Evolutionary conservation across 495 filamentous ascomycete species (phyloP).

Genomic region (Annulohypoxylon moriforme): DNA sequence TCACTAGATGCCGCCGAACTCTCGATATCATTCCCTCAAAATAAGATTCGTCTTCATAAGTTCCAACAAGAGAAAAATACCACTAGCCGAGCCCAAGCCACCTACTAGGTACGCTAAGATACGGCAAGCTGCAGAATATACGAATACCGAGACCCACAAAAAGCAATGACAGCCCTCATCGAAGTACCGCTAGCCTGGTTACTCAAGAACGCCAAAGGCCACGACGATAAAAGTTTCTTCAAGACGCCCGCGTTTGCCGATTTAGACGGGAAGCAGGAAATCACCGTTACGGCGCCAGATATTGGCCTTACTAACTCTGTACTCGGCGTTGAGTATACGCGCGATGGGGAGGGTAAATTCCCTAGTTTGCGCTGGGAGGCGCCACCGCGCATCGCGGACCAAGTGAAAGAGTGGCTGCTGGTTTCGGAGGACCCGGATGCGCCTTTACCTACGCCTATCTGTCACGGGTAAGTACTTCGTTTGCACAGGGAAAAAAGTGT

Average conservation of each 20-base stretch:
- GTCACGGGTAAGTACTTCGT: slow-evolving; percentile 54
- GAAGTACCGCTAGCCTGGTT: slow-evolving; percentile 55
- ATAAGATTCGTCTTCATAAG: neutral
- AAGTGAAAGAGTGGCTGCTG: slow-evolving; percentile 61
- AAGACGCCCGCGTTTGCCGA: slow-evolving; percentile 56
- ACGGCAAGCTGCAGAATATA: slow-evolving; percentile 5
- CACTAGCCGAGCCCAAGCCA: neutral
- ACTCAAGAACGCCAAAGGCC: slow-evolving; percentile 53
- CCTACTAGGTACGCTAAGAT: neutral
- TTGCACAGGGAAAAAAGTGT: too few species aligned
- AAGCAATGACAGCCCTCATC: slow-evolving; percentile 42
- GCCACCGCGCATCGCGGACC: slow-evolving; percentile 40
- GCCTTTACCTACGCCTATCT: slow-evolving; percentile 57
- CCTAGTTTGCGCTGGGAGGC: slow-evolving; percentile 57
- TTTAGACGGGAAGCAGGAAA: slow-evolving; percentile 52
- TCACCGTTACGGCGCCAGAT: slow-evolving; percentile 59
- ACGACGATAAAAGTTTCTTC: slow-evolving; percentile 61
- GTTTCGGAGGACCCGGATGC: slow-evolving; percentile 64
- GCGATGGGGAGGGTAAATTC: slow-evolving; percentile 56
- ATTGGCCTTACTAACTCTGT: slow-evolving; percentile 56
- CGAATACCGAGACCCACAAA: neutral
- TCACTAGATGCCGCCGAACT: too few species aligned
- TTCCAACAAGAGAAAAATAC: neutral
- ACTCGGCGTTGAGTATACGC: slow-evolving; percentile 55
- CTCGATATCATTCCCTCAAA: too few species aligned